Base-by-base conservation (phyloP, 1,284 basidiomycete genomes). In the Cutaneotrichosporon dermatis region DNA sequence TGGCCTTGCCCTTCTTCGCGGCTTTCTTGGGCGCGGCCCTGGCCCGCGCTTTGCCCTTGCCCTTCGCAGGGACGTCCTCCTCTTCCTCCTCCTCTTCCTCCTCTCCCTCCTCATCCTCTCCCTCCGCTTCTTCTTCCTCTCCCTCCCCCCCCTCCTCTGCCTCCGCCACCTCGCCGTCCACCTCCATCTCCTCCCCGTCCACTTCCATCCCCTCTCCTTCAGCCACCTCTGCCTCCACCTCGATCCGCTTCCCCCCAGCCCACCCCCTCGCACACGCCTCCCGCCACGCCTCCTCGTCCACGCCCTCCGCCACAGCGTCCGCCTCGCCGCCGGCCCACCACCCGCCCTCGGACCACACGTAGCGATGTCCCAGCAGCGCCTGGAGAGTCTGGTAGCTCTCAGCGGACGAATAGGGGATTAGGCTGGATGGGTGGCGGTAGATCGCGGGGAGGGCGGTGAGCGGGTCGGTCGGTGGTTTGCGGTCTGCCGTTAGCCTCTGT, bases 341-440 rank as follows among this genome's bases (percentile, higher is more conserved):
- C 4, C 68, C 67, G 12, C 62, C 66, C 10, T 61, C 66, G 39
- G 54, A 62, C 69, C 70, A 77, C 6, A 67, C 60, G 51, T 73
- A 77, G 8, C 70, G 62, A 10, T 71, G 54, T 2, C 36, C 53
- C 8, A 73, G 56, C 6, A 77, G 39, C 4, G 65, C 72, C 58
- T 75, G 64, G 15, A 81, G 74, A 16, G 71, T 66, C 9, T 62
- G 50, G 64, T 79, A 82, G 15, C 79, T 80, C n/a, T 76, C 65
- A 1, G 64, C 60, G 1, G 55, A 76, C 6, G 78, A 75, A 60
- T 79, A 83, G 0, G 80, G 78, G 1, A 79, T 76, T 25, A 75
- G 71, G 0, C 80, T 79, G 1, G 58, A 51, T 4, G 81, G 81
- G 63, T 82, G 80, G 37, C 76, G 73, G 67, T 83, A 83, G 25